These are phyloP conservation scores for Chlamydomonas schloesseri DNA, from an alignment of 139 green algal genomes.

Conservation along the genomic window DNA sequence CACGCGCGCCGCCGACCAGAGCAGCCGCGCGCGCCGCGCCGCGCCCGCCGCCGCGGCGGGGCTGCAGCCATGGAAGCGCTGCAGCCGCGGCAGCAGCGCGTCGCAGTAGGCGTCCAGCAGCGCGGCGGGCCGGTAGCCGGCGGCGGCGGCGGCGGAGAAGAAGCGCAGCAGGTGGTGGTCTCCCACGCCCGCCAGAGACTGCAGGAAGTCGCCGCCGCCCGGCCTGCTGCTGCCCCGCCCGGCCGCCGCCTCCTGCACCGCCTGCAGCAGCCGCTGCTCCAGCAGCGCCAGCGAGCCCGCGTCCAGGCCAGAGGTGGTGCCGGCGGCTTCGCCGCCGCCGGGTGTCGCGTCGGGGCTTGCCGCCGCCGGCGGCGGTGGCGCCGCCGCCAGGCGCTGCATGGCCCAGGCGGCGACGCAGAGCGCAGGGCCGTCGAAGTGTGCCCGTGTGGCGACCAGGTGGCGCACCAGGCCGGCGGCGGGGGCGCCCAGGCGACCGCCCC, in stretches of 20 bases:
- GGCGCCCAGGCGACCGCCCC: not conserved
- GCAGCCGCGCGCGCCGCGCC: not conserved
- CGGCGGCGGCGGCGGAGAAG: not conserved
- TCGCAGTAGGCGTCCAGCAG: not conserved
- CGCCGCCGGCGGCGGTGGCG: not conserved
- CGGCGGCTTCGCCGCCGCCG: not conserved
- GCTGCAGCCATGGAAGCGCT: not conserved
- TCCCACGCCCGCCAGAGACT: not conserved
- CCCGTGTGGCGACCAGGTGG: not conserved
- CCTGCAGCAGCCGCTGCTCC: not conserved
- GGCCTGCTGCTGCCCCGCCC: not conserved
- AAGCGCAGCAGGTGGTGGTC: constrained; percentile 35
- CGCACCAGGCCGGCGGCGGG: not conserved
- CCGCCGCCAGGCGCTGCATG: constrained; percentile 12
- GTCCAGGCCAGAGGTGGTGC: not conserved
- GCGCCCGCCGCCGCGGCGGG: too few species aligned
- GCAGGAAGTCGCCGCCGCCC: too few species aligned
- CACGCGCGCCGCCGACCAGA: not conserved
- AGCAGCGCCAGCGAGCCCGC: not conserved
- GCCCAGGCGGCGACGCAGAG: constrained; percentile 14
- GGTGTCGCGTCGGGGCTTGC: not conserved
- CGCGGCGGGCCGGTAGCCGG: not conserved
- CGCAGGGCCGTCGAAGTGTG: not conserved
- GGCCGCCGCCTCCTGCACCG: not conserved
- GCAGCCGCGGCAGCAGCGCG: not conserved